Evolutionary conservation across 2,329 filamentous ascomycete species (phyloP).

Genomic region (Chrysoporthe deuterocubensis): DNA sequence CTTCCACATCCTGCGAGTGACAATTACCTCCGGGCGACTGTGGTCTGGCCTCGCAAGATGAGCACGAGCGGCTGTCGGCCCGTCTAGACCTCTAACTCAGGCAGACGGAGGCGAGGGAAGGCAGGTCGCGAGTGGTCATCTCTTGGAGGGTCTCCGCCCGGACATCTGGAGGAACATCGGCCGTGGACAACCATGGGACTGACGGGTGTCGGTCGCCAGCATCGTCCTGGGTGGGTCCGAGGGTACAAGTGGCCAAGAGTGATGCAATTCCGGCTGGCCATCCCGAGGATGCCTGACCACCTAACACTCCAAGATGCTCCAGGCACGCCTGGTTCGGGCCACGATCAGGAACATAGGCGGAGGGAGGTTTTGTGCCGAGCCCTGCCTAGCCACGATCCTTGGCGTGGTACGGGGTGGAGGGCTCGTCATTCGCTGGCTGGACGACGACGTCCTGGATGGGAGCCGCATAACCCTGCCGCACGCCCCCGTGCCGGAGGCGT

Average conservation of each 20-base stretch:
- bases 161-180: slow-evolving; percentile 2
- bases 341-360: not conserved
- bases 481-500: not conserved
- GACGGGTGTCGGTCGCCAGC: not conserved
- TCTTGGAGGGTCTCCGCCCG: not conserved
- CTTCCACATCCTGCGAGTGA: not conserved
- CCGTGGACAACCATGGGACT: not conserved
- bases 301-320: not conserved
- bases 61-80: slow-evolving; percentile 12
- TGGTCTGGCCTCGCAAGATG: not conserved
- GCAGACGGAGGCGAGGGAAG: not conserved
- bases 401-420: not conserved
- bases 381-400: slow-evolving; percentile 3
- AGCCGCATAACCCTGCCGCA: not conserved
- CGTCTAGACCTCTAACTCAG: slow-evolving; percentile 1
- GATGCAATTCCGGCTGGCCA: not conserved
- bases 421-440: not conserved
- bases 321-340: not conserved
- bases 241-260: not conserved
- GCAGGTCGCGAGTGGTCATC: not conserved
- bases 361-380: not conserved
- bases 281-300: slow-evolving; percentile 1
- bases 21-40: too few species aligned
- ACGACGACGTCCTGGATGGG: not conserved
- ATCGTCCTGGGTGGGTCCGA: not conserved